Evolutionary conservation across 1,284 basidiomycete species (phyloP).

Genomic region (Moesziomyces antarcticus): DNA sequence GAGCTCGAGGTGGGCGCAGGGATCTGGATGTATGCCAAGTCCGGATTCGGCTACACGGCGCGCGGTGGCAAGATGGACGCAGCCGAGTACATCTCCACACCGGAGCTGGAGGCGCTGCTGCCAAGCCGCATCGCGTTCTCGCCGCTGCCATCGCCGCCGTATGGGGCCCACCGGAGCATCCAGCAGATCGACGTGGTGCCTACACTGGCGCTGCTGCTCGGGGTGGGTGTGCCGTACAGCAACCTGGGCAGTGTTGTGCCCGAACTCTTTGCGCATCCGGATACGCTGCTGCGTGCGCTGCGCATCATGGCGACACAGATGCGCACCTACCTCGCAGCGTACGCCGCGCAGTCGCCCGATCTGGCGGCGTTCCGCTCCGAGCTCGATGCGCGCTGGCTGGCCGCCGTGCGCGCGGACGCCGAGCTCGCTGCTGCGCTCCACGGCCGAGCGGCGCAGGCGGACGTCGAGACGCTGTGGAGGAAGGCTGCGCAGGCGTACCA

Average conservation of each 20-base stretch:
- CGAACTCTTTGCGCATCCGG: conserved; percentile 76
- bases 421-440: conserved; percentile 13
- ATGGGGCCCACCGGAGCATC: conserved; percentile 73
- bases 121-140: conserved; percentile 47
- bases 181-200: conserved; percentile 96
- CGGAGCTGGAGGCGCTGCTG: conserved; percentile 10
- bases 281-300: conserved; percentile 75
- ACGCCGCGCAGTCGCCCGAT: conserved; percentile 76
- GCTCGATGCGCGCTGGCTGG: conserved; percentile 51
- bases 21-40: conserved; percentile 81
- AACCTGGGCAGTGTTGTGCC: conserved; percentile 92
- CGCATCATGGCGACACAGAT: conserved; percentile 82
- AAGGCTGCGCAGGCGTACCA: conserved; percentile 50
- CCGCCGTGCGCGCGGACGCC: conserved; percentile 53
- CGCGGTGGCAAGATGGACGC: conserved; percentile 4
- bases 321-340: conserved; percentile 79
- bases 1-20: conserved; percentile 85
- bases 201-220: conserved; percentile 87
- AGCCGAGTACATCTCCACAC: conserved; percentile 19
- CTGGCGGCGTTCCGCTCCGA: conserved; percentile 69
- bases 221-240: conserved; percentile 93
- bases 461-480: conserved; percentile 19
- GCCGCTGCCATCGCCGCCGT: conserved; percentile 53
- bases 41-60: conserved; percentile 16
- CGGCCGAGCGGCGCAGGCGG: neutral